Base-by-base conservation (phyloP, 2,329 filamentous ascomycete genomes). In the Ascochyta rabiei region DNA sequence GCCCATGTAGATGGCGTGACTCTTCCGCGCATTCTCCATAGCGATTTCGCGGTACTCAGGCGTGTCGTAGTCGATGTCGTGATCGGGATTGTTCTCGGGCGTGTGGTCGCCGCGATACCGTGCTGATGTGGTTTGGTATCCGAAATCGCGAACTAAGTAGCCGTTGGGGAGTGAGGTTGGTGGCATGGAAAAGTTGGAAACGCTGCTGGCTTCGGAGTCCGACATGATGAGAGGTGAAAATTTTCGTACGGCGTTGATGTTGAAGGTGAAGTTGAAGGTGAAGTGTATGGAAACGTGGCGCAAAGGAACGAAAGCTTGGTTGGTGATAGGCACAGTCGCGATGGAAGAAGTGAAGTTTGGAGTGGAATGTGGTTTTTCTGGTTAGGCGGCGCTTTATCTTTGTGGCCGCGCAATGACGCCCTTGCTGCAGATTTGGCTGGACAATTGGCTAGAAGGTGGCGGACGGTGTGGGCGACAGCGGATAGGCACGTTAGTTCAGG, bases 91-190 rank as follows among this genome's bases (percentile, higher is more conserved):
- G 56, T 63, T 68, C 41, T 60, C 61, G n/a, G 58, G 65, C 8
- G 61, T 64, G 52, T 68, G 65, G 53, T 68, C 65, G 41, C 65
- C 65, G 35, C 51, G 61, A 37, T 68, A 67, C 28, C 65, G 58
- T 28, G 65, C 59, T 44, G 62, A 67, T 10, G 60, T 54, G 15
- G 50, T 57, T 5, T 62, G 59, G 56, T 65, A 68, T 18, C 64
- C 65, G 30, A 67, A 68, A 41, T 68, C 65, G 45, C 64, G 53
- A 16, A 68, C 61, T 4, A 63, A 54, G 13, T 56, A 55, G 30
- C 44, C 46, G 19, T 34, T 54, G 5, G 42, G 28, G 23, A 48
- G 56, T 18, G 43, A 33, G 8, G 44, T 47, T n/a, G 56, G 53
- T 5, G 44, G 56, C 23, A 51, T 43, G 16, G 53, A 48, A 31